These are phyloP conservation scores for Cochlearia excelsa DNA, from an alignment of 345 rosid genomes.

Conservation along the genomic window DNA sequence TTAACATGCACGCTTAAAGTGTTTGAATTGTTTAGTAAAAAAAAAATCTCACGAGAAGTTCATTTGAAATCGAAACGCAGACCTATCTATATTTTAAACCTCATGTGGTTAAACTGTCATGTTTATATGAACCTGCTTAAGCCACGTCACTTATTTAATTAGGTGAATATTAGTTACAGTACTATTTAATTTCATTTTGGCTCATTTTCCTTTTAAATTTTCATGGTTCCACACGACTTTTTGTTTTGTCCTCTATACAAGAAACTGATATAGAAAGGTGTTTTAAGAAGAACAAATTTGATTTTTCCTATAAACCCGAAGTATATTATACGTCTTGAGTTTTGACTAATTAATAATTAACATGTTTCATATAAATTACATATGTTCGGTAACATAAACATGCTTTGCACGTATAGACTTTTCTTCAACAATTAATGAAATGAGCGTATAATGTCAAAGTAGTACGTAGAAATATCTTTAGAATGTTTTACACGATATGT, in stretches of 20 bases:
- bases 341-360: too few relatives aligned
- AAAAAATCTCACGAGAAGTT: conserved; percentile 14
- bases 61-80: conserved; percentile 14
- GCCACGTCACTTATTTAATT: conserved; percentile 8
- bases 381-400: too few relatives aligned
- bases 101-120: neutral
- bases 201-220: neutral
- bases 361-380: too few relatives aligned
- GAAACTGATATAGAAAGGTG: too few relatives aligned
- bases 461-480: conserved; percentile 11
- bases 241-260: too few relatives aligned
- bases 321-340: too few relatives aligned
- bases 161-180: conserved; percentile 14
- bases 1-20: conserved; percentile 7
- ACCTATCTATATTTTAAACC: conserved; percentile 23
- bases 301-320: too few relatives aligned
- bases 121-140: conserved; percentile 19
- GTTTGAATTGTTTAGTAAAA: conserved; percentile 20
- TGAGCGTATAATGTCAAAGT: too few relatives aligned
- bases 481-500: neutral
- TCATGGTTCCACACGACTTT: neutral
- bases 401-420: too few relatives aligned
- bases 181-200: conserved; percentile 4
- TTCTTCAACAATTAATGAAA: too few relatives aligned
- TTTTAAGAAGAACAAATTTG: too few relatives aligned